A percentile compares a stretch with the other conserved stretches of the same genome.
These are phyloP conservation scores for Rhizoctonia solani DNA, from an alignment of 1,284 basidiomycete genomes.

Conservation along the genomic window DNA sequence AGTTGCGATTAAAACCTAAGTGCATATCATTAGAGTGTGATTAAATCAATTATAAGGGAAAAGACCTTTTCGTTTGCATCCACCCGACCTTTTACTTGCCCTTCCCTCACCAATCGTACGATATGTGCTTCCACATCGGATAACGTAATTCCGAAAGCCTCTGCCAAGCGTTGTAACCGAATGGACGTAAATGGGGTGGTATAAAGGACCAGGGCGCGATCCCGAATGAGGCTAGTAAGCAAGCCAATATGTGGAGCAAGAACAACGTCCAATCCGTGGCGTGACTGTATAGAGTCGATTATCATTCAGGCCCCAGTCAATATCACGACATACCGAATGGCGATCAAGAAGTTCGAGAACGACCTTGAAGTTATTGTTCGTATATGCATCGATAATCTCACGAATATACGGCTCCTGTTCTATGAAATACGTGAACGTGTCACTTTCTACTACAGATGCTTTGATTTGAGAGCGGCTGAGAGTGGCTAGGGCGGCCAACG, in stretches of 20 bases:
- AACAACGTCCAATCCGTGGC: constrained; percentile 77
- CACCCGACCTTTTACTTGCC: constrained; percentile 74
- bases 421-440: constrained; percentile 72
- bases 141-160: constrained; percentile 79
- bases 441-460: constrained; percentile 65
- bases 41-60: too few relatives aligned
- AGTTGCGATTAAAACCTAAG: constrained; percentile 71
- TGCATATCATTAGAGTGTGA: background rate
- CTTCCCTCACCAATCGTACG: constrained; percentile 71
- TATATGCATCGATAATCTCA: constrained; percentile 81
- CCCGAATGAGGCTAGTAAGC: constrained; percentile 64
- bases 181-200: constrained; percentile 84
- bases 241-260: constrained; percentile 65
- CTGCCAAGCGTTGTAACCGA: constrained; percentile 75
- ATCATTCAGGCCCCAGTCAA: too few relatives aligned
- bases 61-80: constrained; percentile 83
- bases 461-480: constrained; percentile 72
- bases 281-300: constrained; percentile 57
- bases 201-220: constrained; percentile 78
- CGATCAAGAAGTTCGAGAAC: constrained; percentile 72
- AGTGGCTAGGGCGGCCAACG: constrained; percentile 77
- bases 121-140: constrained; percentile 71
- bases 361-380: constrained; percentile 78
- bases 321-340: constrained; percentile 74
- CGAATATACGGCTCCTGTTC: constrained; percentile 84